Evolutionary conservation across 306 rosid species (phyloP).

Genomic region (Casuarina equisetifolia): DNA sequence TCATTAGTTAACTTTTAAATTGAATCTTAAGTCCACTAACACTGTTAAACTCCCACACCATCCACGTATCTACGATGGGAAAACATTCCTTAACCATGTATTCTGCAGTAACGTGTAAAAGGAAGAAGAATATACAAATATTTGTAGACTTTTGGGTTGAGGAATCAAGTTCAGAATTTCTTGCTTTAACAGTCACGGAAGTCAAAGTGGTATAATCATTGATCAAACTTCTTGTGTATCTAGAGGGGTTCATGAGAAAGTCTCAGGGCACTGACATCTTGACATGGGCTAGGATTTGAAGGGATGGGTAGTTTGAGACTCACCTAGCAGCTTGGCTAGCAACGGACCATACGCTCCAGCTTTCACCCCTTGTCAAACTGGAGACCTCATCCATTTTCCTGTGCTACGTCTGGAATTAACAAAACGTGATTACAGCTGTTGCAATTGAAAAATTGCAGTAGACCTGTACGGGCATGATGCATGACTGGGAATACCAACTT

Average conservation of each 20-base stretch:
- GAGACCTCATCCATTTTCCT: too few relatives aligned
- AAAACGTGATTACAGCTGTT: constrained; percentile 25
- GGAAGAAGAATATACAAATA: neutral
- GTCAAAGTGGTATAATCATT: constrained; percentile 1
- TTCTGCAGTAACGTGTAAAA: constrained; percentile 28
- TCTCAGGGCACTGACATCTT: too few relatives aligned
- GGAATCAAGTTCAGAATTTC: neutral
- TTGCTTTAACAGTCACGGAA: constrained; percentile 22
- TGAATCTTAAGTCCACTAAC: too few relatives aligned
- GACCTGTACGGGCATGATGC: neutral
- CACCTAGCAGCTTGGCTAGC: too few relatives aligned
- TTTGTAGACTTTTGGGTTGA: neutral
- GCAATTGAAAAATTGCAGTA: neutral
- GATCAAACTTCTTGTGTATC: constrained; percentile 25
- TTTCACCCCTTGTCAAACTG: too few relatives aligned
- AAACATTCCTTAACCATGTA: constrained; percentile 16
- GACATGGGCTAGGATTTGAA: too few relatives aligned
- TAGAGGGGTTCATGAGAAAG: constrained; percentile 5
- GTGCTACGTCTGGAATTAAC: constrained; percentile 13
- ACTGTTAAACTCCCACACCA: neutral
- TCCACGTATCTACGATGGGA: constrained; percentile 21
- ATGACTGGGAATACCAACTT: too few relatives aligned
- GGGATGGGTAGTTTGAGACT: too few relatives aligned
- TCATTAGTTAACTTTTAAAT: too few relatives aligned
- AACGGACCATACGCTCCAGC: too few relatives aligned